Conservation (phyloP, 2,329 filamentous ascomycete genomes). For the Anthostomella pinea region DNA sequence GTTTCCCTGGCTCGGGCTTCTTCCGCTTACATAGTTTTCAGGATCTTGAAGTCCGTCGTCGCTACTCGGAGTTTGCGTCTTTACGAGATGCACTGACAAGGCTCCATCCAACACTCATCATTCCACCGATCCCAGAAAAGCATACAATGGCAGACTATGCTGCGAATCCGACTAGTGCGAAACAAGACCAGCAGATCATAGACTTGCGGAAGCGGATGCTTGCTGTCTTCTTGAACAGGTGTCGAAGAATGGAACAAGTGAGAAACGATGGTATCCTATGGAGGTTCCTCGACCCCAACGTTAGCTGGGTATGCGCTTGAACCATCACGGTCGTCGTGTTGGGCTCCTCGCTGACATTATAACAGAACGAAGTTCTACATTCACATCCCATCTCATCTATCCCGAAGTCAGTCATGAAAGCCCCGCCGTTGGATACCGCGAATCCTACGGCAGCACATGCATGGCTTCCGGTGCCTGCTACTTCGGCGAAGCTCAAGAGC, state of each 20-base stretch:
- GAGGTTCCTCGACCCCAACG: slow-evolving; percentile 96
- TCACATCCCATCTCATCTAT: slow-evolving; percentile 87
- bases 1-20: not conserved
- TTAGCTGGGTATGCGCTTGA: slow-evolving; percentile 83
- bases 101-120: slow-evolving; percentile 90
- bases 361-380: slow-evolving; percentile 87
- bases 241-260: slow-evolving; percentile 87
- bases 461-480: slow-evolving; percentile 81
- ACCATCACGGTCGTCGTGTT: not conserved
- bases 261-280: slow-evolving; percentile 94
- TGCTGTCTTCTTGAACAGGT: slow-evolving; percentile 90
- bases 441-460: slow-evolving; percentile 84
- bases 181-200: slow-evolving; percentile 95
- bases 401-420: slow-evolving; percentile 90
- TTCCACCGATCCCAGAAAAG: slow-evolving; percentile 97
- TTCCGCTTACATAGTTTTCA: slow-evolving; percentile 36
- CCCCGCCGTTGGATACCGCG: slow-evolving; percentile 91
- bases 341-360: slow-evolving; percentile 24
- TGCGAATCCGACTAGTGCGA: slow-evolving; percentile 95
- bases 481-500: slow-evolving; percentile 81
- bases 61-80: slow-evolving; percentile 96
- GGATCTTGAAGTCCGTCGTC: slow-evolving; percentile 91
- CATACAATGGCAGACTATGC: slow-evolving; percentile 99
- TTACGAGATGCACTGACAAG: slow-evolving; percentile 83
- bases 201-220: slow-evolving; percentile 96